Evolutionary conservation across 192 early-diverging fungal genomes (phyloP), one percentile per base, ranked within the genome.

Genomic region (Obelidium mucronatum): DNA sequence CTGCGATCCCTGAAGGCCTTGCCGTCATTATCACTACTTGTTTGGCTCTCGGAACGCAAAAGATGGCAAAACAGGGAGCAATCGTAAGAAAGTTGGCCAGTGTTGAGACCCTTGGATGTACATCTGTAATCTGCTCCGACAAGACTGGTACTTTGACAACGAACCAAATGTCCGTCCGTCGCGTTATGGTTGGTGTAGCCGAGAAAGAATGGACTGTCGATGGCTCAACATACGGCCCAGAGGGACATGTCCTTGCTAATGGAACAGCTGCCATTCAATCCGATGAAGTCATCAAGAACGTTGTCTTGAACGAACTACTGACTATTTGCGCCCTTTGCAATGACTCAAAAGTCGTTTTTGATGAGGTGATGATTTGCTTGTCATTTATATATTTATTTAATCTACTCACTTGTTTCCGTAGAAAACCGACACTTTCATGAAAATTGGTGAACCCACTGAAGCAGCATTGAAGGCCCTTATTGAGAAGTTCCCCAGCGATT

Each of bases 101-200:
- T 42, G 97, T 99, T 56, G 98, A 99, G 86, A 98, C 98, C 1
- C 87, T 99, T 40, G 98, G 98, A 8, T 96, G 97, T 83, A 98
- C 96, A 33, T 92, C 90, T 78, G 94, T 98, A 60, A 98, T 99
- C 79, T 99, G 98, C 84, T 97, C 96, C 8, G 98, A 99, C 89
- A 99, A 99, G 87, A 99, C 98, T 22, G 98, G 98, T 61, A 99
- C 98, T 37, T 87, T 99, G 78, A 99, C 98, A 15, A 98, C 96
- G 33, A 97, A 97, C 84, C 94, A 97, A 81, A 99, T 99, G 98
- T 93, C 92, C 67, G 84, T 84, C 26, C 33, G 69, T 17, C 55
- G 67, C 3, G 59, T 73, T 31, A 24, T 71, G 55, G 33, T 66
- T 54, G 76, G 66, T 28, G 40, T 59, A 22, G 69, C 44, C 15